Evolutionary conservation across 176 grass and related monocot genomes (phyloP).

Genomic region (Lolium perenne): DNA sequence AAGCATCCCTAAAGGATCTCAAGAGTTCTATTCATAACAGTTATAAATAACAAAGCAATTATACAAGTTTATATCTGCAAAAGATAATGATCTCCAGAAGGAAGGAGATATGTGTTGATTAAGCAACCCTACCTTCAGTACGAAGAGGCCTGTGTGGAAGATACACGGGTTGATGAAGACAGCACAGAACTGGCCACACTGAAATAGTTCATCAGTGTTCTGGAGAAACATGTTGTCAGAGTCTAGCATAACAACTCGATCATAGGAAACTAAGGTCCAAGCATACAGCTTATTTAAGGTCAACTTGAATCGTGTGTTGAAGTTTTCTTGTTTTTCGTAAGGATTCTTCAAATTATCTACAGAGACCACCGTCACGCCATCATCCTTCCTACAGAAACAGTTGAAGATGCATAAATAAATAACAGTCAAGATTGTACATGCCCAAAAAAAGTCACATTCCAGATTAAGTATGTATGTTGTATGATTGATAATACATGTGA

Average conservation of each 20-base stretch:
- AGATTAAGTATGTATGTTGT: neutral
- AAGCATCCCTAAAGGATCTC: neutral
- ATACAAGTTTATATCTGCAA: neutral
- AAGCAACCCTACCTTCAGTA: slow-evolving; percentile 67
- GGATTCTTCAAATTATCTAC: slow-evolving; percentile 95
- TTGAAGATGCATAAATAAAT: slow-evolving; percentile 38
- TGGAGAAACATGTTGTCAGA: slow-evolving; percentile 97
- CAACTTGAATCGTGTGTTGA: slow-evolving; percentile 90
- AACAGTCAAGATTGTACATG: neutral
- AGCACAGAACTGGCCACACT: slow-evolving; percentile 89
- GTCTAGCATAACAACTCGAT: slow-evolving; percentile 94
- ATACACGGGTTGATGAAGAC: slow-evolving; percentile 97
- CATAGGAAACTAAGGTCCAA: slow-evolving; percentile 78
- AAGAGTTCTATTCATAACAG: slow-evolving; percentile 24
- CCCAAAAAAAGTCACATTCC: slow-evolving; percentile 1
- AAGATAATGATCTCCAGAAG: neutral
- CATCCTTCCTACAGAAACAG: slow-evolving; percentile 83
- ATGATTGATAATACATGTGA: slow-evolving; percentile 19
- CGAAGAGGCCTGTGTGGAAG: slow-evolving; percentile 97
- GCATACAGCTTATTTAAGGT: slow-evolving; percentile 95
- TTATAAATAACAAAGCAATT: slow-evolving; percentile 21
- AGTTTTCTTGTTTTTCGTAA: slow-evolving; percentile 91
- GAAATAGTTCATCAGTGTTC: slow-evolving; percentile 91
- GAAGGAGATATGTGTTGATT: neutral
- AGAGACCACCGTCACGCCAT: slow-evolving; percentile 85